A percentile compares a stretch with the other conserved stretches of the same genome.
phyloP scores from a whole-genome alignment of 2,329 filamentous ascomycete species.

The Paraconiothyrium brasiliense region DNA sequence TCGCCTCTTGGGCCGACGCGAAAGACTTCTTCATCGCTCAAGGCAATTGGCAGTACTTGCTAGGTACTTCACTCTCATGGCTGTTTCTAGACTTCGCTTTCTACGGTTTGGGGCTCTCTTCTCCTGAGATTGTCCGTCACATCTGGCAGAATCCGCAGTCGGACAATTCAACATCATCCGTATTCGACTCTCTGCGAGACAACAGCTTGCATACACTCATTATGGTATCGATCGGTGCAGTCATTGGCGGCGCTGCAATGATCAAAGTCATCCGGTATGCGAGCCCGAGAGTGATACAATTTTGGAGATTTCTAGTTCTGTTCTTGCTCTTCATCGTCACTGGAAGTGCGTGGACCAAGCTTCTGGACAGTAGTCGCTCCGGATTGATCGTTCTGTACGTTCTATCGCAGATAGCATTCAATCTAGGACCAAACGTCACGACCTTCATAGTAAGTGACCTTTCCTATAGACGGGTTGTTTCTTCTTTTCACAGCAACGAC shows the following conservation, averaged over 20 bases:
- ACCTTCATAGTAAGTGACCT: conserved; percentile 47
- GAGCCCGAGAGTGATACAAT: conserved; percentile 44
- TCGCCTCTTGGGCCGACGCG: conserved; percentile 43
- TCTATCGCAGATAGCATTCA: conserved; percentile 47
- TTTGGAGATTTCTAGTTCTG: conserved; percentile 45
- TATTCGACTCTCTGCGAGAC: conserved; percentile 36
- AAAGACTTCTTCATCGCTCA: conserved; percentile 46
- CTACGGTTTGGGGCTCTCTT: conserved; percentile 48
- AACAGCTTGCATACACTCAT: conserved; percentile 45
- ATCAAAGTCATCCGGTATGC: conserved; percentile 47
- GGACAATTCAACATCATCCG: conserved; percentile 23
- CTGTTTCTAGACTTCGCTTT: conserved; percentile 50
- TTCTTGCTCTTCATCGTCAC: conserved; percentile 46
- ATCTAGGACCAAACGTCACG: conserved; percentile 47
- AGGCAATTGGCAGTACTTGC: conserved; percentile 49
- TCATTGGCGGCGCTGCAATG: conserved; percentile 42
- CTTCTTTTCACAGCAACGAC: conserved; percentile 22
- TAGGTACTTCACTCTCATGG: conserved; percentile 49
- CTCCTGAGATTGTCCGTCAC: conserved; percentile 46
- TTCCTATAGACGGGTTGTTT: background rate
- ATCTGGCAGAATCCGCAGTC: conserved; percentile 37
- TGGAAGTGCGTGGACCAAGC: conserved; percentile 41
- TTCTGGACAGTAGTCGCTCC: conserved; percentile 35
- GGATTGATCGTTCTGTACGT: conserved; percentile 45
- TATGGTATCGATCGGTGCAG: conserved; percentile 46